Base-by-base conservation (phyloP, 352 stramenopile genomes). In the Phytophthora agathidicida region DNA sequence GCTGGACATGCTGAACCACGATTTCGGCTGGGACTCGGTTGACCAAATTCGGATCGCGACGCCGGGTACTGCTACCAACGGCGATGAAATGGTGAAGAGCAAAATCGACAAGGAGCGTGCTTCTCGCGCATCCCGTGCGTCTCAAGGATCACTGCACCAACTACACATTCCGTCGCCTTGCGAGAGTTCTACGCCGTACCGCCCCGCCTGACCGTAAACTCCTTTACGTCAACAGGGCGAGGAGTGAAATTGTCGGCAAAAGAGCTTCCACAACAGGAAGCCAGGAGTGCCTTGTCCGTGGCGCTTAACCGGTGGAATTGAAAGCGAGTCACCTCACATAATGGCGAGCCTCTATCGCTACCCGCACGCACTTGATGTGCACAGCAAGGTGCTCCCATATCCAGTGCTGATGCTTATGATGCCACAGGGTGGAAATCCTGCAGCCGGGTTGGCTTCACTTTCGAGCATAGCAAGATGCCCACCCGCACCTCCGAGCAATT, bases 1-100 rank as follows among this genome's bases (percentile, higher is more conserved):
- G 33, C 35, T 83, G 23, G 68, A 83, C 45, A 57, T 88, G 61
- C 60, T 90, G 32, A 43, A 75, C 8, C 77, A 87, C 51, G 75
- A 90, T 43, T 63, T 88, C 20, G 80, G 70, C 2, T 89, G 80
- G 80, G 59, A 64, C 20, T 64, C 64, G 23, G 59, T 77, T 3
- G 71, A 81, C 7, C 36, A 63, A 7, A 81, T 86, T 31, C 60
- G 73, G 39, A 55, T 75, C 9, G 27, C 50, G 16, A 68, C 57
- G 1, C 44, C 58, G 0, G 14, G 43, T 14, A 68, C 42, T 35
- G 28, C 41, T 16, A 65, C 19, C 13, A 60, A 57, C 13, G 50
- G 49, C 14, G 68, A 73, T 19, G 63, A 74, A 24, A 36, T 69
- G 7, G 24, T 27, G 5, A 58, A 65, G 32, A 60, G 41, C 17